These are phyloP conservation scores for Pseudogymnoascus sp. DNA, from an alignment of 2,329 filamentous ascomycete genomes.

Conservation along the genomic window DNA sequence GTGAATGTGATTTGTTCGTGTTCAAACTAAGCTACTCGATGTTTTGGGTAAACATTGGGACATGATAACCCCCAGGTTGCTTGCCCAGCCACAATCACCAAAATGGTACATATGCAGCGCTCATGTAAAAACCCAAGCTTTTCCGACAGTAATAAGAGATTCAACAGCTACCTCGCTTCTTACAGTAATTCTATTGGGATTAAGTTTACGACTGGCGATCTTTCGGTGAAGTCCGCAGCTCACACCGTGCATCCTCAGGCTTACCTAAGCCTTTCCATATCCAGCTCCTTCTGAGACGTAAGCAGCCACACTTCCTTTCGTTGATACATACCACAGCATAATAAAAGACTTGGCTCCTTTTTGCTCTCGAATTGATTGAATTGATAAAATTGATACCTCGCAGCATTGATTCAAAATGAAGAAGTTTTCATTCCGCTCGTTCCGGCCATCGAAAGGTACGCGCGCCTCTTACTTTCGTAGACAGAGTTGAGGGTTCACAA, in stretches of 20 bases:
- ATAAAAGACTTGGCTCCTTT: neutral
- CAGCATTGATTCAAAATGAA: neutral
- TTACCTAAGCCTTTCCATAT: neutral
- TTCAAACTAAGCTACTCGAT: neutral
- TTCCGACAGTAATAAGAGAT: neutral
- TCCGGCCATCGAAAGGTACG: constrained; percentile 3
- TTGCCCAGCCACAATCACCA: neutral
- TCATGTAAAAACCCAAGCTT: neutral
- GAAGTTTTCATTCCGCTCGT: constrained; percentile 4
- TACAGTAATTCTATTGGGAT: neutral
- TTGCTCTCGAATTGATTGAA: neutral
- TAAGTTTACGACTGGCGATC: neutral
- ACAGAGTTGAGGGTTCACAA: neutral
- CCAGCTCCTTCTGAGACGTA: neutral
- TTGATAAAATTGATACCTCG: no score
- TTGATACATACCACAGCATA: neutral
- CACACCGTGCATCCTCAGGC: neutral
- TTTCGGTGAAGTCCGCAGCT: neutral
- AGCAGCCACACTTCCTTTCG: neutral
- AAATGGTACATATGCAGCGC: neutral
- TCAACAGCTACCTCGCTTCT: neutral
- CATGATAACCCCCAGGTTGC: no score
- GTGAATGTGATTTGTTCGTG: neutral
- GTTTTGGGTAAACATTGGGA: neutral
- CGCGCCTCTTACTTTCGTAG: neutral